phyloP scores from a whole-genome alignment of 495 filamentous ascomycete genomes.

The Xylaria sp. region DNA sequence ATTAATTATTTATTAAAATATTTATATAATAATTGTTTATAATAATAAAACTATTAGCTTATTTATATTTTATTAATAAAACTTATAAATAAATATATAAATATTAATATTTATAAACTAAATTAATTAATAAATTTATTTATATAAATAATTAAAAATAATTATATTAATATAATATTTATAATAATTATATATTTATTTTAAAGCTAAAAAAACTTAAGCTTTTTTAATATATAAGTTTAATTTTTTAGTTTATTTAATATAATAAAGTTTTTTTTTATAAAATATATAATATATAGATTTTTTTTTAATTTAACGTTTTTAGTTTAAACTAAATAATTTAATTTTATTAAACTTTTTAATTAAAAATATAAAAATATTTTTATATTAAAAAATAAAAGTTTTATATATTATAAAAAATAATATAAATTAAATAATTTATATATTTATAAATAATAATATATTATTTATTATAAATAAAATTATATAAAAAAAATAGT shows the following conservation, averaged over 20 bases:
- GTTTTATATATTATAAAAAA: neutral
- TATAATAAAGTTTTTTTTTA: neutral
- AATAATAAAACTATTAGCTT: neutral
- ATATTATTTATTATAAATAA: neutral
- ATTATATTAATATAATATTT: neutral
- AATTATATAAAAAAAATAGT: neutral
- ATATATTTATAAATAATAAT: neutral
- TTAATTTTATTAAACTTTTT: neutral
- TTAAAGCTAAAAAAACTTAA: neutral
- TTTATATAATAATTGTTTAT: neutral
- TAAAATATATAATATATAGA: conserved; percentile 1
- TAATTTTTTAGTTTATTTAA: neutral
- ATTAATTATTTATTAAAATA: neutral
- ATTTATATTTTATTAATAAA: neutral
- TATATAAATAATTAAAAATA: neutral
- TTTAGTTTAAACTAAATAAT: neutral
- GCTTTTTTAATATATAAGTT: neutral
- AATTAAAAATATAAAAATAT: neutral
- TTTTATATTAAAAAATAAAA: conserved; percentile 3
- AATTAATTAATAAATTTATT: neutral
- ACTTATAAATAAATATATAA: neutral
- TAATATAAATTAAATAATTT: neutral
- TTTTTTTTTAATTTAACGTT: neutral
- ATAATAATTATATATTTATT: conserved; percentile 5
- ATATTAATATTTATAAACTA: neutral